Percentiles rank a stretch among this genome's conserved stretches.
Evolutionary conservation across 257 asterid genomes (phyloP).

Genomic region (Lycium barbarum): DNA sequence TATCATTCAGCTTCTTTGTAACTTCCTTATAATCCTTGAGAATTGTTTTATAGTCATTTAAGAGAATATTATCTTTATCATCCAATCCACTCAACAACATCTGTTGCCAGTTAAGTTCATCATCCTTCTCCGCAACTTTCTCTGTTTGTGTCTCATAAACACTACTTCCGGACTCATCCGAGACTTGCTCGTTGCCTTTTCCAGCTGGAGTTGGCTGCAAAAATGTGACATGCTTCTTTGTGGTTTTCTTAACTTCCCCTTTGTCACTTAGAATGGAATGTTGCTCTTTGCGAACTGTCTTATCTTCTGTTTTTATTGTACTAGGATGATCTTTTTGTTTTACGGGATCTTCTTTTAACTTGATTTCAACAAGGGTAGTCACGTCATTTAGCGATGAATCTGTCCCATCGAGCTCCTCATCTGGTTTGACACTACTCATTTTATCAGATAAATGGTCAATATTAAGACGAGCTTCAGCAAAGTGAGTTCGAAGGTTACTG

Average conservation of each 20-base stretch:
- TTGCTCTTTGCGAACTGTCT: not conserved
- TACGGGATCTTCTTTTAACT: too few relatives aligned
- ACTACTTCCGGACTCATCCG: slow-evolving; percentile 28
- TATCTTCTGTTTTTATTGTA: not conserved
- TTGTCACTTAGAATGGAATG: not conserved
- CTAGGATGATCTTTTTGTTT: not conserved
- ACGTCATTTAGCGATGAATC: slow-evolving; percentile 35
- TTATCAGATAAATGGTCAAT: slow-evolving; percentile 64
- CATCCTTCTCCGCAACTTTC: slow-evolving; percentile 39
- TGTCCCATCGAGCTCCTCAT: slow-evolving; percentile 50
- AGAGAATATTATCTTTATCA: slow-evolving; percentile 74
- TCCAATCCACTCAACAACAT: slow-evolving; percentile 74
- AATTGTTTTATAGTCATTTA: slow-evolving; percentile 69
- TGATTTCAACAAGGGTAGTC: not conserved
- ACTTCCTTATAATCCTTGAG: slow-evolving; percentile 81
- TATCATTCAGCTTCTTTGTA: slow-evolving; percentile 67
- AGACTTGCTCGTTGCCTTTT: slow-evolving; percentile 28
- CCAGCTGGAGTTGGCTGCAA: slow-evolving; percentile 31
- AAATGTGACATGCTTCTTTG: slow-evolving; percentile 28
- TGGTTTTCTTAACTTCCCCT: not conserved
- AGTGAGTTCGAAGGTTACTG: slow-evolving; percentile 56
- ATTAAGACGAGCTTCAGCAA: slow-evolving; percentile 60
- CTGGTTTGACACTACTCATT: slow-evolving; percentile 59
- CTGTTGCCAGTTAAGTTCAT: slow-evolving; percentile 69
- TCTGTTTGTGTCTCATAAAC: slow-evolving; percentile 31